These are phyloP conservation scores for Aspergillus sp. DNA, from an alignment of 2,329 filamentous ascomycete species.

Conservation along the genomic window DNA sequence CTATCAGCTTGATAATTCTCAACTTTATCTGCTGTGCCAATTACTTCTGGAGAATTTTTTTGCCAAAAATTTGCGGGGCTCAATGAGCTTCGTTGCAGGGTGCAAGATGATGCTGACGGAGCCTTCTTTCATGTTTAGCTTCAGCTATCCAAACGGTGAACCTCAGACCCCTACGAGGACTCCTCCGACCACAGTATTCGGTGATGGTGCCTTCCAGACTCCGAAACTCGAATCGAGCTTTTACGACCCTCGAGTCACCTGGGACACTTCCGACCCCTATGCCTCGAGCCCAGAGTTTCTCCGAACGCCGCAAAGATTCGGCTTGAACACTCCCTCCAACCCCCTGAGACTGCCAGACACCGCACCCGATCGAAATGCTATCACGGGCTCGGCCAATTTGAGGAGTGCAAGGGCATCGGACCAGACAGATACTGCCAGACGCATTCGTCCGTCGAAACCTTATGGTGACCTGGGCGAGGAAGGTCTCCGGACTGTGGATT, in stretches of 20 bases:
- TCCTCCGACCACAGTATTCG: conserved; percentile 34
- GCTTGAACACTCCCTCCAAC: conserved; percentile 28
- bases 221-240: conserved; percentile 45
- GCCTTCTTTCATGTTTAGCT: conserved; percentile 33
- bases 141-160: conserved; percentile 43
- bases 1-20: too few relatives aligned
- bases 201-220: conserved; percentile 37
- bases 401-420: conserved; percentile 18
- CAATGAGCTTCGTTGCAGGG: background rate
- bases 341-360: conserved; percentile 13
- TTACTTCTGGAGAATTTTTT: background rate
- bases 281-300: conserved; percentile 43
- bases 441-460: conserved; percentile 24
- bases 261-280: conserved; percentile 44
- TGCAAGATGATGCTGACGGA: conserved; percentile 29
- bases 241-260: conserved; percentile 42
- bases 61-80: background rate
- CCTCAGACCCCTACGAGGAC: conserved; percentile 44
- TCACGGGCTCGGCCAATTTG: background rate
- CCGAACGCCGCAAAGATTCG: conserved; percentile 37
- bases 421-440: conserved; percentile 30
- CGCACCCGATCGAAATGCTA: background rate
- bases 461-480: conserved; percentile 23
- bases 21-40: too few relatives aligned
- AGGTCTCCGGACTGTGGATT: conserved; percentile 28